phyloP scores from a whole-genome alignment of 2,329 filamentous ascomycete genomes.

The Colletotrichum paranaense region DNA sequence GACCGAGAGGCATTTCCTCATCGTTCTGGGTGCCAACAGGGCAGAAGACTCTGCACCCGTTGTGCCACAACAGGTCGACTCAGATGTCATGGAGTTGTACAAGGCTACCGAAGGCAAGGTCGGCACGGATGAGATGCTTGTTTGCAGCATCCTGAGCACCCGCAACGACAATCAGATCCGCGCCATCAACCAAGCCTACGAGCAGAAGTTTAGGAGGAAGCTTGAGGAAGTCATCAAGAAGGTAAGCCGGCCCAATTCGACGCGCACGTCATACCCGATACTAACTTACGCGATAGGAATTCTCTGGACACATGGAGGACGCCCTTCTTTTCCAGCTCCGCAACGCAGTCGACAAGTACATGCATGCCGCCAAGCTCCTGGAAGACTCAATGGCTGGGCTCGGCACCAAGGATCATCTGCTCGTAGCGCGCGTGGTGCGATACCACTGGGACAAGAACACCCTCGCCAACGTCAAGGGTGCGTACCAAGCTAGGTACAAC shows the following conservation, averaged over 20 bases:
- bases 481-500: constrained; percentile 79
- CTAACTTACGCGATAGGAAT: constrained; percentile 63
- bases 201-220: constrained; percentile 75
- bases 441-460: constrained; percentile 85
- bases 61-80: constrained; percentile 77
- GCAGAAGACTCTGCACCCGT: constrained; percentile 83
- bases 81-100: constrained; percentile 82
- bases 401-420: constrained; percentile 86
- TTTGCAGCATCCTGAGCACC: constrained; percentile 81
- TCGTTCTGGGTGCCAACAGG: constrained; percentile 79
- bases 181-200: constrained; percentile 82
- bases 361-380: constrained; percentile 84
- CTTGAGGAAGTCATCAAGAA: constrained; percentile 81
- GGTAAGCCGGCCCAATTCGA: constrained; percentile 50
- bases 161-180: constrained; percentile 86
- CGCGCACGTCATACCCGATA: not conserved
- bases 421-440: constrained; percentile 82
- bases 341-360: constrained; percentile 81
- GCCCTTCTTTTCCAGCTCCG: constrained; percentile 85
- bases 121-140: constrained; percentile 79
- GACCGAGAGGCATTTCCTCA: constrained; percentile 86
- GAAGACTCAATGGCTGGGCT: constrained; percentile 88
- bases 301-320: constrained; percentile 92
- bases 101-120: constrained; percentile 78
- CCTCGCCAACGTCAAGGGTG: constrained; percentile 81